phyloP scores from a whole-genome alignment of 129 eudicot species.

The Centaurea solstitialis region DNA sequence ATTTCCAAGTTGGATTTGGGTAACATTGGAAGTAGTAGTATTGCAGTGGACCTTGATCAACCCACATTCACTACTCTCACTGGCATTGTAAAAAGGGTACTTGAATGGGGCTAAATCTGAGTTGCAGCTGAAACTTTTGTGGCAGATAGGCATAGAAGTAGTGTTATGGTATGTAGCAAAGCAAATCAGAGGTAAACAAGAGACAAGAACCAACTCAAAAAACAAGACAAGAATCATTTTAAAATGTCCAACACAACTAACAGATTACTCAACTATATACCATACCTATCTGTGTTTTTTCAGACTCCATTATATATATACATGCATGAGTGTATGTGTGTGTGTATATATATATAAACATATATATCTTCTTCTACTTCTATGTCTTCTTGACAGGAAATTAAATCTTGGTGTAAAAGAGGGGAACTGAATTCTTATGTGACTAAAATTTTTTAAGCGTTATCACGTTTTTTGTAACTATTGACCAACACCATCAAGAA shows the following conservation, averaged over 20 bases:
- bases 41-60: background rate
- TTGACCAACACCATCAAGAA: conserved; percentile 3
- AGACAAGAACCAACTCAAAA: conserved; percentile 3
- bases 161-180: background rate
- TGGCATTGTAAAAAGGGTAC: conserved; percentile 15
- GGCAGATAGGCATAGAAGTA: conserved; percentile 21
- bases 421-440: background rate
- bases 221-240: conserved; percentile 5
- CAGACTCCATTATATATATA: too few species aligned
- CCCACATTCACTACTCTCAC: background rate
- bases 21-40: too few species aligned
- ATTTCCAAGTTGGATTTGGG: background rate
- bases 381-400: background rate
- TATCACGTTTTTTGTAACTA: background rate
- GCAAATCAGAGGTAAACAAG: conserved; percentile 6
- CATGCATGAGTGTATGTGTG: too few species aligned
- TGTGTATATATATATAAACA: background rate
- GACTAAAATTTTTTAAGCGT: background rate
- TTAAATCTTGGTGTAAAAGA: too few species aligned
- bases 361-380: background rate
- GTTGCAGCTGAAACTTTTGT: conserved; percentile 14
- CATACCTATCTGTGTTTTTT: background rate
- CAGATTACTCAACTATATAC: too few species aligned
- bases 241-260: background rate
- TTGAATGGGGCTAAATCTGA: background rate